These are phyloP conservation scores for Venturia carpophila DNA, from an alignment of 2,329 filamentous ascomycete species.

Conservation along the genomic window DNA sequence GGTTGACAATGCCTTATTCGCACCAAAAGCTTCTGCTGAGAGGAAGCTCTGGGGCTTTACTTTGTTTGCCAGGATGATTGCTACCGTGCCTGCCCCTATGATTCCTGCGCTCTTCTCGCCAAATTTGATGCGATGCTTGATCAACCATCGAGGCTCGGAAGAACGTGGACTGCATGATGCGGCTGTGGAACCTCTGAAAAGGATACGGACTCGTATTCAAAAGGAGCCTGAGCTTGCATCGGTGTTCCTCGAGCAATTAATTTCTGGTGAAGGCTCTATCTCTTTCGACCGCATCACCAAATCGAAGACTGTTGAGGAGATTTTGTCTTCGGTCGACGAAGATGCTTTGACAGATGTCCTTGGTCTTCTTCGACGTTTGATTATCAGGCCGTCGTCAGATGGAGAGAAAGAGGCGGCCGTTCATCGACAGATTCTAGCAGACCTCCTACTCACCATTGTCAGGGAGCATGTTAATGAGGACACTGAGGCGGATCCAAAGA, in stretches of 20 bases:
- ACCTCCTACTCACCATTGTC: conserved; percentile 45
- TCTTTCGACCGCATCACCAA: conserved; percentile 83
- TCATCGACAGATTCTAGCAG: conserved; percentile 43
- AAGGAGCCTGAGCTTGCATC: conserved; percentile 52
- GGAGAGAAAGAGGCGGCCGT: conserved; percentile 41
- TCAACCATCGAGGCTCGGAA: conserved; percentile 71
- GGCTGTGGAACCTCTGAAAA: conserved; percentile 66
- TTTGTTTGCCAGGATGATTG: conserved; percentile 70
- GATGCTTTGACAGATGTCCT: conserved; percentile 46
- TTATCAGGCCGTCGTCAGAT: conserved; percentile 38
- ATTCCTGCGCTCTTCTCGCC: conserved; percentile 63
- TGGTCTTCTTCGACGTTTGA: conserved; percentile 41
- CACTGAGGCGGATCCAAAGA: conserved; percentile 26
- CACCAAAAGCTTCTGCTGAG: conserved; percentile 70
- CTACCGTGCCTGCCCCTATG: conserved; percentile 42
- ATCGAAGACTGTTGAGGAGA: conserved; percentile 71
- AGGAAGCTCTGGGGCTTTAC: conserved; percentile 90
- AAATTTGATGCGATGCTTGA: conserved; percentile 72
- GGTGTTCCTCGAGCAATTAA: conserved; percentile 57
- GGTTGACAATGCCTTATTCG: conserved; percentile 82
- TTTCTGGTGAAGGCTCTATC: conserved; percentile 61
- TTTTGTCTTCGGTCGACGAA: conserved; percentile 55
- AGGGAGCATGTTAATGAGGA: conserved; percentile 32
- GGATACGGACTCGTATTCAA: conserved; percentile 58
- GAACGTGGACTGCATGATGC: conserved; percentile 74